Evolutionary conservation across 164 flowering plant genomes (phyloP).

Genomic region (Kingdonia uniflora): DNA sequence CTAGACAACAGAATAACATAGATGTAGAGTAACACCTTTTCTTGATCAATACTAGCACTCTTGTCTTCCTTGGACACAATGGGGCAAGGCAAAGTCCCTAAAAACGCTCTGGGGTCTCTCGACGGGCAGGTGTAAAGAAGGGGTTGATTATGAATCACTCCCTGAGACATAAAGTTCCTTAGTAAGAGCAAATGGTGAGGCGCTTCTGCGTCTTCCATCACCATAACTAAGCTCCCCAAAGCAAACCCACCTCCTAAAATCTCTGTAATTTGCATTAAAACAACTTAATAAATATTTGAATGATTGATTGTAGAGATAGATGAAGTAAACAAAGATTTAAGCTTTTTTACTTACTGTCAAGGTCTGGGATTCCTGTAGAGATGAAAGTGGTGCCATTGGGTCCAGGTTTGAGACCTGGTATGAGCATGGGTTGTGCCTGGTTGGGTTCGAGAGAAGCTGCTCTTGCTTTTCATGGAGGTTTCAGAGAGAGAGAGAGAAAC

Average conservation of each 20-base stretch:
- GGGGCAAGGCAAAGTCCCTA: conserved; percentile 85
- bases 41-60: conserved; percentile 23
- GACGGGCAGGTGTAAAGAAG: conserved; percentile 81
- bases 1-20: not conserved
- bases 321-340: too few species aligned
- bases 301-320: too few species aligned
- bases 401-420: conserved; percentile 68
- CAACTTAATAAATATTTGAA: too few species aligned
- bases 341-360: conserved; percentile 80
- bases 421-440: conserved; percentile 24
- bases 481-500: too few species aligned
- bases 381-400: conserved; percentile 60
- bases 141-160: conserved; percentile 71
- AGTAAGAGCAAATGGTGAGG: conserved; percentile 92
- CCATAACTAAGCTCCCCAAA: conserved; percentile 74
- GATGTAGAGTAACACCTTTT: conserved; percentile 34
- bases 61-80: conserved; percentile 54
- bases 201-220: conserved; percentile 95
- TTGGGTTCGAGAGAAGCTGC: conserved; percentile 76
- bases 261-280: conserved; percentile 33
- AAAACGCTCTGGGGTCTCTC: conserved; percentile 67
- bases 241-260: conserved; percentile 92
- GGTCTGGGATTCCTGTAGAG: conserved; percentile 89
- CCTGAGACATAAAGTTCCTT: conserved; percentile 95
- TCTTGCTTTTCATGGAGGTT: conserved; percentile 31